Evolutionary conservation across 805 yeast species (phyloP), one percentile per base, ranked within the genome.

Genomic region (Nakazawaea wyomingensis): DNA sequence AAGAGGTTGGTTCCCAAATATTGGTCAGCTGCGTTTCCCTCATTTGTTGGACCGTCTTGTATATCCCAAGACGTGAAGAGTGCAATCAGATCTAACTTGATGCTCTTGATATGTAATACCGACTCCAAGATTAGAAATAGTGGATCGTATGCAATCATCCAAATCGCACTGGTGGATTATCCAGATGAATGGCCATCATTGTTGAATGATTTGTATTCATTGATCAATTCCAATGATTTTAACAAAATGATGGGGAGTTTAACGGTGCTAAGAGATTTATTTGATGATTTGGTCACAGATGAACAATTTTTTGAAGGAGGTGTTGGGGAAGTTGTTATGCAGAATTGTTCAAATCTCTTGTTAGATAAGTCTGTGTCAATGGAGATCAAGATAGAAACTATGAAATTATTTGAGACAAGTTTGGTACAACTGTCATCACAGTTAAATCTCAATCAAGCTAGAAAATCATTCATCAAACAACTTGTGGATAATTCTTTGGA

Each of bases 161-260:
- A 85, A 54, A 85, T 91, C 13, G 88, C 96, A 0, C 83, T 85
- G 3, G 85, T 81, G 1, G 99, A 91, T 55, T 91, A 77, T 55
- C 99, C 99, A 0, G 98, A 93, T 56, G 95, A 88, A 57, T 91
- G 98, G 98, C 96, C 97, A 0, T 72, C 69, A 18, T 65, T 90
- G 37, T 56, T 85, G 44, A 55, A 61, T 27, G 59, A 59, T 5
- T 54, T 87, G 17, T 80, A 78, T 52, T 55, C 54, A 1, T 58
- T 60, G 21, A 67, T 75, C 28, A 53, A 59, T 8, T 55, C 65
- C 8, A 44, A 47, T 4, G 24, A 41, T 8, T 53, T 66, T 41
- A 49, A 53, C n/a, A 60, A 64, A 19, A 54, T 76, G 26, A 52
- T 77, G 24, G 85, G 85, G 14, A 78, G 82, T 0, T 55, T 84